These are phyloP conservation scores for Alisma plantagoaquatica DNA, from an alignment of 106 monocot species.

Conservation along the genomic window DNA sequence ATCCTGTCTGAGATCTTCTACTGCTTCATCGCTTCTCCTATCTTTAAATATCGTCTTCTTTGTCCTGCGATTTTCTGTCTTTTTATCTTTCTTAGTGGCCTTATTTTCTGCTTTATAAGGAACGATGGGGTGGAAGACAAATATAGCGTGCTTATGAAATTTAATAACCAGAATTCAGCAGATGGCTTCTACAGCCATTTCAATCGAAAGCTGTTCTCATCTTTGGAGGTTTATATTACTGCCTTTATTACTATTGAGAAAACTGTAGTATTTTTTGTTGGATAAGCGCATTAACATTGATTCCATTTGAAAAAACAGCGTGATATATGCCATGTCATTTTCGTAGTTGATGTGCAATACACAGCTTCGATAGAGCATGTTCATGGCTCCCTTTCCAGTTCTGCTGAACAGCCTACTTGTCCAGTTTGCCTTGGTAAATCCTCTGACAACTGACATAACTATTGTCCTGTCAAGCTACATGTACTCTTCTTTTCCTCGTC, in stretches of 20 bases:
- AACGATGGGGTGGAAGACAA: conserved; percentile 68
- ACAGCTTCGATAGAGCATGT: conserved; percentile 78
- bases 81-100: conserved; percentile 6
- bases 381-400: conserved; percentile 41
- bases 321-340: conserved; percentile 62
- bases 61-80: not conserved
- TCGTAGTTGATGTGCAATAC: conserved; percentile 62
- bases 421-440: conserved; percentile 91
- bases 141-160: conserved; percentile 69
- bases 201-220: conserved; percentile 73
- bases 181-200: conserved; percentile 79
- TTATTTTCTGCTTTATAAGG: conserved; percentile 43
- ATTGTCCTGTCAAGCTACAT: no score
- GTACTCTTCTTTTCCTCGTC: not conserved
- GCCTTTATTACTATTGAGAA: no score
- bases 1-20: not conserved
- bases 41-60: not conserved
- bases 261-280: not conserved
- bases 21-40: not conserved
- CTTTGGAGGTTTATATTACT: conserved; percentile 71
- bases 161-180: conserved; percentile 55
- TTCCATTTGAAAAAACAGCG: conserved; percentile 20
- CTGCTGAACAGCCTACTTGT: conserved; percentile 61
- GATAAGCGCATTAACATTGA: not conserved
- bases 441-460: no score